Evolutionary conservation across 345 rosid genomes (phyloP).

Genomic region (Microthlaspi erraticum): DNA sequence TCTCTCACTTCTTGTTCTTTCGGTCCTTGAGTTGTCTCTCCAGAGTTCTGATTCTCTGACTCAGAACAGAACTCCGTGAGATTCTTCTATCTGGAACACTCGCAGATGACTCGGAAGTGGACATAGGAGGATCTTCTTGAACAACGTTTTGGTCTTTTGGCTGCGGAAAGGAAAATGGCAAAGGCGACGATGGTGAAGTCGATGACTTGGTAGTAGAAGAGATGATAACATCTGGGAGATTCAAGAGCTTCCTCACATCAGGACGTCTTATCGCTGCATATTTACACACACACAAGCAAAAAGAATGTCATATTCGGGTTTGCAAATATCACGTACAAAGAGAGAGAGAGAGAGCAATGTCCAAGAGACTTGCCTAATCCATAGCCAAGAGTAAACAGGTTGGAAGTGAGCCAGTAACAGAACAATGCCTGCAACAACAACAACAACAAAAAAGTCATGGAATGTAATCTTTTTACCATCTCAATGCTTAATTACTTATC

Average conservation of each 20-base stretch:
- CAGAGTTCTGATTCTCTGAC: constrained; percentile 49
- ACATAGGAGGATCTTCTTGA: constrained; percentile 25
- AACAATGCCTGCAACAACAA: constrained; percentile 53
- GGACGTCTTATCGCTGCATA: constrained; percentile 50
- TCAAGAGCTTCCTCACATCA: constrained; percentile 50
- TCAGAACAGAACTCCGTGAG: constrained; percentile 46
- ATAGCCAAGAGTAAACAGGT: constrained; percentile 52
- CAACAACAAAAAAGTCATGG: not conserved
- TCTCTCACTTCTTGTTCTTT: constrained; percentile 44
- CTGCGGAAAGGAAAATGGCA: constrained; percentile 42
- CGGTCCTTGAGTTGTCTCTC: constrained; percentile 49
- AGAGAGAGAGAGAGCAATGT: not conserved
- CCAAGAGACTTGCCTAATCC: constrained; percentile 48
- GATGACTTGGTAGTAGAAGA: constrained; percentile 37
- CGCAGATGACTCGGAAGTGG: constrained; percentile 37
- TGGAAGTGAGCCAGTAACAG: constrained; percentile 62
- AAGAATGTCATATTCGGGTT: constrained; percentile 14
- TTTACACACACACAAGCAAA: constrained; percentile 27
- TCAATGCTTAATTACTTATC: constrained; percentile 24
- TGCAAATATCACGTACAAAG: constrained; percentile 10
- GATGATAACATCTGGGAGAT: constrained; percentile 39
- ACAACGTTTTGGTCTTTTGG: constrained; percentile 33
- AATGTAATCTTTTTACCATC: not conserved
- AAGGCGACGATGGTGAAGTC: constrained; percentile 32
- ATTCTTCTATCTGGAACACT: constrained; percentile 43